A percentile compares a stretch with the other conserved stretches of the same genome.
phyloP scores from a whole-genome alignment of 2,329 filamentous ascomycete species.

The Ambrosiella beaveri region DNA sequence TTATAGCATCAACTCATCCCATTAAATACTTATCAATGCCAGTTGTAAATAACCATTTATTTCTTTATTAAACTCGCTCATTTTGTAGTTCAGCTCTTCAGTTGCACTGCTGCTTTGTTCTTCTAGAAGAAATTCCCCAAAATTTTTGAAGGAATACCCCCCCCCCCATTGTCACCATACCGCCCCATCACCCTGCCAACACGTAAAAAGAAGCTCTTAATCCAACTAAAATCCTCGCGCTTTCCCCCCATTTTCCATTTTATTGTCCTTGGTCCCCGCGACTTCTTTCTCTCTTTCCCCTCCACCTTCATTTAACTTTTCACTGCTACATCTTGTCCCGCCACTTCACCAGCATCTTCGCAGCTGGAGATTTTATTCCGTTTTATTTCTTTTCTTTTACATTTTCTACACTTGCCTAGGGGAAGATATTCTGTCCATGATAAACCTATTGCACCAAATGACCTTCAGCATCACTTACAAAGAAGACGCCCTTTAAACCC shows the following conservation, averaged over 20 bases:
- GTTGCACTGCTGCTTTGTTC: neutral
- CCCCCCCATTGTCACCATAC: neutral
- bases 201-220: neutral
- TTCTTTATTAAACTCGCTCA: too few relatives aligned
- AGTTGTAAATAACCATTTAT: too few relatives aligned
- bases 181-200: neutral
- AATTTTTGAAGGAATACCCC: neutral
- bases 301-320: slow-evolving; percentile 8
- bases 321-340: neutral
- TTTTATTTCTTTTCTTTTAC: neutral
- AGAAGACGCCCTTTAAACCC: slow-evolving; percentile 53
- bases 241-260: neutral
- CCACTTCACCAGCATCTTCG: too few relatives aligned
- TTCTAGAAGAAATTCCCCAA: neutral
- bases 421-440: slow-evolving; percentile 1
- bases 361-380: neutral
- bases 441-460: slow-evolving; percentile 26
- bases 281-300: neutral
- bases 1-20: too few relatives aligned
- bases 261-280: neutral
- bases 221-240: neutral
- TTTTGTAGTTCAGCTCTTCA: too few relatives aligned
- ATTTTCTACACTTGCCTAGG: neutral
- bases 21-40: too few relatives aligned
- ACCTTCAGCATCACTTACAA: slow-evolving; percentile 33